phyloP scores from a whole-genome alignment of 352 stramenopile species.

The Phytophthora ramorum region DNA sequence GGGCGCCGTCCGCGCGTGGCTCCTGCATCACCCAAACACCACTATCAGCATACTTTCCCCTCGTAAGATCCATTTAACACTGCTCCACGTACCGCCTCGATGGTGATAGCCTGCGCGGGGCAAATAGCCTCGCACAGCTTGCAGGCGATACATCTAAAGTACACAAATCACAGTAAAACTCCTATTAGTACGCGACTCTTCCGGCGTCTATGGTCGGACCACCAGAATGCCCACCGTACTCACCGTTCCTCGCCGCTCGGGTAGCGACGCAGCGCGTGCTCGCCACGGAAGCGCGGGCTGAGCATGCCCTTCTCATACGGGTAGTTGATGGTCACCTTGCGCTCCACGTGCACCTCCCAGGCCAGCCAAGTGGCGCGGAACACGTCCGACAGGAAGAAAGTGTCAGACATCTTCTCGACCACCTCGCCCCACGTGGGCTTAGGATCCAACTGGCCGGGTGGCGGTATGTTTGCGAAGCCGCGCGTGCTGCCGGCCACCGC shows the following conservation, averaged over 20 bases:
- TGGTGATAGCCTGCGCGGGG: constrained; percentile 99
- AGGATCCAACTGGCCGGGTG: constrained; percentile 39
- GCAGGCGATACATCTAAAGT: constrained; percentile 98
- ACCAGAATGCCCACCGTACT: constrained; percentile 27
- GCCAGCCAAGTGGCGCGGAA: constrained; percentile 82
- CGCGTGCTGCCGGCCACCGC: constrained; percentile 23
- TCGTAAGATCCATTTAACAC: constrained; percentile 20
- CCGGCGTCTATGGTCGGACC: constrained; percentile 4
- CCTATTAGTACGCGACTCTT: constrained; percentile 7
- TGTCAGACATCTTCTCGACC: constrained; percentile 83
- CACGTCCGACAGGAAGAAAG: constrained; percentile 87
- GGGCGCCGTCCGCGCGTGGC: constrained; percentile 95
- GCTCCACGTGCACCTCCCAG: constrained; percentile 85
- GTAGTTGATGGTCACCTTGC: constrained; percentile 99
- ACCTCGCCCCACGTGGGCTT: constrained; percentile 77
- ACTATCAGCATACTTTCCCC: constrained; percentile 4
- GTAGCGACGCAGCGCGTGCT: constrained; percentile 98
- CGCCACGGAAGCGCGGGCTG: constrained; percentile 97
- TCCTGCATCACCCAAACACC: constrained; percentile 60
- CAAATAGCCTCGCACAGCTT: constrained; percentile 99
- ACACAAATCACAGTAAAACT: neutral
- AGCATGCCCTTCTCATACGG: constrained; percentile 98
- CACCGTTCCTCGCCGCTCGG: constrained; percentile 98
- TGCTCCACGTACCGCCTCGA: constrained; percentile 90
- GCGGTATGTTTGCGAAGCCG: constrained; percentile 41